A percentile compares a stretch with the other conserved stretches of the same genome.
Evolutionary conservation across 768 basidiomycete genomes (phyloP).

Genomic region (Lactarius quietus): DNA sequence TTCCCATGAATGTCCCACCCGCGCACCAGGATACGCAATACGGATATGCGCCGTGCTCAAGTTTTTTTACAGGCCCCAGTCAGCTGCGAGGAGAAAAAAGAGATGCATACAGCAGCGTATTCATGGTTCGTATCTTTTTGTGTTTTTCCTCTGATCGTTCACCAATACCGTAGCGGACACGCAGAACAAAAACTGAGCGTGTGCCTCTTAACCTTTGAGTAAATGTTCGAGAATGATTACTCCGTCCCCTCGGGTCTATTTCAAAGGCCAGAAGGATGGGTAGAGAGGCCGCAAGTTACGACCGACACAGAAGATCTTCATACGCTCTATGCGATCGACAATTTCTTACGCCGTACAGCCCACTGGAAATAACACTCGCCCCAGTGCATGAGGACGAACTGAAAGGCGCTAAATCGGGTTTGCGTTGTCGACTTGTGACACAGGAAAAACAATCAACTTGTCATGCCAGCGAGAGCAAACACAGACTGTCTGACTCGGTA

Average conservation of each 20-base stretch:
- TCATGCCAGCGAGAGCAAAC: background rate
- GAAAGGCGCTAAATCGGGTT: no score
- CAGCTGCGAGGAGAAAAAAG: conserved; percentile 74
- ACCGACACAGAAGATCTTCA: background rate
- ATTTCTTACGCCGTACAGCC: background rate
- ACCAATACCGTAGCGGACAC: background rate
- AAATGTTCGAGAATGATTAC: background rate
- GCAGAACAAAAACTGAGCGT: background rate
- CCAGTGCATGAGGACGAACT: no score
- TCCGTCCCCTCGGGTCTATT: no score
- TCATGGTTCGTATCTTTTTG: conserved; percentile 17
- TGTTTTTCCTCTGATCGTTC: background rate
- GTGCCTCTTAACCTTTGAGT: background rate
- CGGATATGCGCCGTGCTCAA: conserved; percentile 84
- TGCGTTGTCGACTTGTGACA: no score
- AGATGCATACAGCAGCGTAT: conserved; percentile 48
- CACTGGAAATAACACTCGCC: background rate
- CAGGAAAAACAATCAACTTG: background rate
- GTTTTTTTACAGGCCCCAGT: conserved; percentile 75
- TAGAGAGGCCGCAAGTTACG: no score
- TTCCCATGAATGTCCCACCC: conserved; percentile 69
- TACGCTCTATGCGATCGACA: background rate
- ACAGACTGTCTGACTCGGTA: background rate
- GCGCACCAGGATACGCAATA: conserved; percentile 59
- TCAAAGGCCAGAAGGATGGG: background rate